A percentile compares a stretch with the other conserved stretches of the same genome.
Conservation (phyloP, 2,329 filamentous ascomycete genomes). For the Graphiopsis chlorocephala region DNA sequence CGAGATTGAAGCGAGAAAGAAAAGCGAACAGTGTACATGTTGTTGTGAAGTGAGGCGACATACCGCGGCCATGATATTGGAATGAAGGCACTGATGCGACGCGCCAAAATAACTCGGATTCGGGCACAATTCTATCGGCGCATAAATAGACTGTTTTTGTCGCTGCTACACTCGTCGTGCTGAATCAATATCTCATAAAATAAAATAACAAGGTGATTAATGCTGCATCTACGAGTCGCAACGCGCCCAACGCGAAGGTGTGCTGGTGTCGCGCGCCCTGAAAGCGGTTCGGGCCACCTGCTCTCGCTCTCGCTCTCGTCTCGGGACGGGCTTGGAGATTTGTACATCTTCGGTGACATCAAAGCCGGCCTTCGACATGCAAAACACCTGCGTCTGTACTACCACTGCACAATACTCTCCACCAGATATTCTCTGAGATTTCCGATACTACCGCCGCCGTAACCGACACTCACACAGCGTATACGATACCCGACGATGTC, state of each 20-base stretch:
- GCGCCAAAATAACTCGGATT: background rate
- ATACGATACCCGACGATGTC: constrained; percentile 1
- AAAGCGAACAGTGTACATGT: background rate
- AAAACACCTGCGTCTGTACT: background rate
- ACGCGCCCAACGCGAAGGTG: constrained; percentile 5
- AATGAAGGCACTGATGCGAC: constrained; percentile 5
- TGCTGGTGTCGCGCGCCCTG: background rate
- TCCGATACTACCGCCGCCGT: background rate
- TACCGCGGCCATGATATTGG: constrained; percentile 13
- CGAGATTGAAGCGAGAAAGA: background rate
- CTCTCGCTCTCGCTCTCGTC: background rate
- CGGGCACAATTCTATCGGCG: background rate
- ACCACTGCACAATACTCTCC: background rate
- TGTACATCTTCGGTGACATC: constrained; percentile 5
- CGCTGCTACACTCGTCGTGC: background rate
- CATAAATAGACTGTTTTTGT: background rate
- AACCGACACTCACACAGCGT: background rate
- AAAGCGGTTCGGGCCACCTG: constrained; percentile 2
- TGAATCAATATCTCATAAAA: background rate
- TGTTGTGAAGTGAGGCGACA: background rate
- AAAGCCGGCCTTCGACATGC: background rate
- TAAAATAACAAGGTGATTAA: background rate
- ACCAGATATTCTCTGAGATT: background rate
- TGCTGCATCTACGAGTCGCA: background rate
- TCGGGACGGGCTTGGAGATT: background rate